Evolutionary conservation across 2,329 filamentous ascomycete genomes (phyloP).

Genomic region (Tolypocladium album): DNA sequence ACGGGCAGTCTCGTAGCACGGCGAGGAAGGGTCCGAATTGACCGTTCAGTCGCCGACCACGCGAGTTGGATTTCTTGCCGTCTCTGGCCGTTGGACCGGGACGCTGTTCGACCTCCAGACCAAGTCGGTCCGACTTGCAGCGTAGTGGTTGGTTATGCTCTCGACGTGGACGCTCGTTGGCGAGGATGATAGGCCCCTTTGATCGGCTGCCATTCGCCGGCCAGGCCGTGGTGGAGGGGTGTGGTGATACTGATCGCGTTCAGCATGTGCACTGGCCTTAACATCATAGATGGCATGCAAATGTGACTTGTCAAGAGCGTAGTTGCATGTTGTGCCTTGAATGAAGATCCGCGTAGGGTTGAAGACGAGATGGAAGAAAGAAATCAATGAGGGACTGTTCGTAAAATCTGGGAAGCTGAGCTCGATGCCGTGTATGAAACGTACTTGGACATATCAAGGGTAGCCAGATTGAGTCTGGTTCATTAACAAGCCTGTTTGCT

Average conservation of each 20-base stretch:
- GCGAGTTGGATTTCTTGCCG: background rate
- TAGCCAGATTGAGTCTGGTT: background rate
- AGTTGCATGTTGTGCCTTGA: background rate
- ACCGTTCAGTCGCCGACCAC: background rate
- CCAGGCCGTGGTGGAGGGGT: background rate
- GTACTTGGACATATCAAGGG: background rate
- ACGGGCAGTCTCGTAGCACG: background rate
- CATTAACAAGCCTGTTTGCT: background rate
- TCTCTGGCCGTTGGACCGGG: background rate
- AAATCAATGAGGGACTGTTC: background rate
- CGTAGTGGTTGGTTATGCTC: background rate
- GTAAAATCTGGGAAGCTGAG: background rate
- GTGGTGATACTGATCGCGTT: background rate
- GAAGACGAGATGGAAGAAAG: background rate
- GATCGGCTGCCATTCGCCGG: background rate
- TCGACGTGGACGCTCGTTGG: background rate
- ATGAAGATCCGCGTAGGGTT: background rate
- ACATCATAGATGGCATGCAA: background rate
- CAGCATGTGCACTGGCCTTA: background rate
- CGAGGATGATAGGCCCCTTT: background rate
- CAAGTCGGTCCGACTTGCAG: background rate
- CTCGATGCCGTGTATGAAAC: background rate
- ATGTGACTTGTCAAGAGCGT: background rate
- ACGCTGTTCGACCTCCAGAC: background rate
- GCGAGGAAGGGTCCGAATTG: background rate